Base-by-base conservation (phyloP, 2,329 filamentous ascomycete species). In the Zarea fungicola region DNA sequence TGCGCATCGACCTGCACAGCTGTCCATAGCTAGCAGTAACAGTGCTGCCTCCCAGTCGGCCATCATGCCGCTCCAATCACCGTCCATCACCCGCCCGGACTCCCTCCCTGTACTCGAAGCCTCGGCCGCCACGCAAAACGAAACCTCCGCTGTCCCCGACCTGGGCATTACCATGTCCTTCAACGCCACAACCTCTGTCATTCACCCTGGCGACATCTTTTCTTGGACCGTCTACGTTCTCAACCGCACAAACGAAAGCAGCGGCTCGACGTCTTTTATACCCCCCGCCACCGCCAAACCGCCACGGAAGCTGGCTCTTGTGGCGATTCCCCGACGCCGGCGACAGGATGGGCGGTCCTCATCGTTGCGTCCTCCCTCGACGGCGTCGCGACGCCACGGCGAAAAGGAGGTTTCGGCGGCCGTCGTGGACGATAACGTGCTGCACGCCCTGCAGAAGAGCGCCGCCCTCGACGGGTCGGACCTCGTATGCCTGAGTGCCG, bases 151-250 rank as follows among this genome's bases (percentile, higher is more conserved):
- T 43, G 62, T 80, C 32, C 76, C 77, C 3, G 77, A 85, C 51
- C 79, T 87, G 43, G 86, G 85, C 51, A 78, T 92, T 50, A 88
- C 84, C 29, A 81, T 92, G 68, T 89, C 85, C 34, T 84, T 93
- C 60, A 79, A 77, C 6, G 82, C 78, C 0, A 85, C 85, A 28
- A 52, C 65, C 11, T 60, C 66, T 19, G 72, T 76, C 46, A 72
- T 88, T 21, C 74, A 72, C 50, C 76, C 82, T 0, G 85, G 85
- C 31, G 75, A 87, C 39, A 72, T 82, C 42, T 90, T 93, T 62
- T 71, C 73, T 34, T 89, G 88, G 83, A 78, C 77, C 28, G 76
- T 91, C 14, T 86, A 89, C 59, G 82, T 91, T 31, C 84, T 89
- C 55, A 93, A 92, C 64, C 80, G 84, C 42, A 81, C 78, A 40